Conservation (phyloP, 176 grass and related monocot species). For the Paspalum vaginatum region DNA sequence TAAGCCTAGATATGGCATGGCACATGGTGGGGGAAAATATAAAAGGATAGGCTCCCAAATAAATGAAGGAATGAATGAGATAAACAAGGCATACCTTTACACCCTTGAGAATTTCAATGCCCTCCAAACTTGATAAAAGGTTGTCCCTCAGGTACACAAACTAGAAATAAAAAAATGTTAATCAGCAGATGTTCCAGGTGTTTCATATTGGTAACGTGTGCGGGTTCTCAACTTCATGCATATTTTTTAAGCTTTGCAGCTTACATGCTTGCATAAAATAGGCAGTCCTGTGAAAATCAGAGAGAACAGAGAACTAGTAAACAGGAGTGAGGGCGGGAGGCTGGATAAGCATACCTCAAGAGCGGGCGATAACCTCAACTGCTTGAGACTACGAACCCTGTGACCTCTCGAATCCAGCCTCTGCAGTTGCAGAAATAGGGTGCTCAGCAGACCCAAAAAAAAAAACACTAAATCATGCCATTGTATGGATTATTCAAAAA, state of each 20-base stretch:
- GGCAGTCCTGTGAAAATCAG: neutral
- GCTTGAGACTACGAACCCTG: constrained; percentile 73
- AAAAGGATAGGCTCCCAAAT: constrained; percentile 17
- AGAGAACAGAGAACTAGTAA: constrained; percentile 1
- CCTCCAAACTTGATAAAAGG: constrained; percentile 87
- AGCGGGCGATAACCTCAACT: constrained; percentile 74
- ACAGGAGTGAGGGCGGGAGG: constrained; percentile 24
- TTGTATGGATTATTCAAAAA: constrained; percentile 33
- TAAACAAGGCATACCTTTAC: constrained; percentile 68
- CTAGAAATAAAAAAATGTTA: constrained; percentile 51
- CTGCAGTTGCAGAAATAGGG: constrained; percentile 49
- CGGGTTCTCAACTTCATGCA: constrained; percentile 16
- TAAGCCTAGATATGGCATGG: constrained; percentile 9
- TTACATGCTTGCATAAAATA: constrained; percentile 24
- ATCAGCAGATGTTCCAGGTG: neutral
- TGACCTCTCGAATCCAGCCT: constrained; percentile 92
- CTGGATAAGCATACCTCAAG: constrained; percentile 68
- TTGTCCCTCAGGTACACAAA: constrained; percentile 99
- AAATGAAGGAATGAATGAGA: constrained; percentile 21
- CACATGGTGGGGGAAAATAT: neutral
- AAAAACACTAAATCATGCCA: neutral
- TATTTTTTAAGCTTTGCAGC: constrained; percentile 21
- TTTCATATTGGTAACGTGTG: neutral
- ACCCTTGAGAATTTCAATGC: constrained; percentile 79
- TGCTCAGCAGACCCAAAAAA: constrained; percentile 17